Evolutionary conservation across 2,329 filamentous ascomycete species (phyloP).

Genomic region (Endocalyx cinctus): DNA sequence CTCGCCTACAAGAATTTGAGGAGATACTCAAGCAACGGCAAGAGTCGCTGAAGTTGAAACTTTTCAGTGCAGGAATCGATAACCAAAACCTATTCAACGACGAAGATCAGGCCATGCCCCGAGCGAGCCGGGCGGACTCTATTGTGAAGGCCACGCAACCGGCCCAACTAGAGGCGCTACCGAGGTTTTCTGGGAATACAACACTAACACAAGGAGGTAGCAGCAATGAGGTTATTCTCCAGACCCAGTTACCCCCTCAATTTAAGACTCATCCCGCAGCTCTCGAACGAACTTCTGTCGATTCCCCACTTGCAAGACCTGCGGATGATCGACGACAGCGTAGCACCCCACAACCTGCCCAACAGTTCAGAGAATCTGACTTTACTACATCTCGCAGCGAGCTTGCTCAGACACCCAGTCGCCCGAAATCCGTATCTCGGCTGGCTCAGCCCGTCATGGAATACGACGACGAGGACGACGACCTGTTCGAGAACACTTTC

Average conservation of each 20-base stretch:
- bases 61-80: constrained; percentile 43
- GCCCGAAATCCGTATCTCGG: constrained; percentile 11
- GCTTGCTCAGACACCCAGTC: constrained; percentile 6
- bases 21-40: constrained; percentile 41
- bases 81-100: constrained; percentile 34
- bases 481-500: constrained; percentile 21
- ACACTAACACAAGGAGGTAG: constrained; percentile 17
- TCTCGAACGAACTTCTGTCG: constrained; percentile 5
- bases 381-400: constrained; percentile 14
- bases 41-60: constrained; percentile 32
- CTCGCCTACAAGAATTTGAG: constrained; percentile 43
- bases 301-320: constrained; percentile 13
- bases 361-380: constrained; percentile 6
- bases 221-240: constrained; percentile 44
- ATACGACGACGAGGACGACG: constrained; percentile 33
- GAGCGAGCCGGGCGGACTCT: constrained; percentile 21
- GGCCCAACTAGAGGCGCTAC: constrained; percentile 20
- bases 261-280: constrained; percentile 9
- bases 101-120: constrained; percentile 11
- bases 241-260: constrained; percentile 41
- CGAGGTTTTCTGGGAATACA: constrained; percentile 28
- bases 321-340: constrained; percentile 9
- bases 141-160: constrained; percentile 44
- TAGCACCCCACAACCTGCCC: constrained; percentile 7
- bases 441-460: constrained; percentile 12